These are phyloP conservation scores for Seiridium cupressi DNA, from an alignment of 2,329 filamentous ascomycete genomes.

Conservation along the genomic window DNA sequence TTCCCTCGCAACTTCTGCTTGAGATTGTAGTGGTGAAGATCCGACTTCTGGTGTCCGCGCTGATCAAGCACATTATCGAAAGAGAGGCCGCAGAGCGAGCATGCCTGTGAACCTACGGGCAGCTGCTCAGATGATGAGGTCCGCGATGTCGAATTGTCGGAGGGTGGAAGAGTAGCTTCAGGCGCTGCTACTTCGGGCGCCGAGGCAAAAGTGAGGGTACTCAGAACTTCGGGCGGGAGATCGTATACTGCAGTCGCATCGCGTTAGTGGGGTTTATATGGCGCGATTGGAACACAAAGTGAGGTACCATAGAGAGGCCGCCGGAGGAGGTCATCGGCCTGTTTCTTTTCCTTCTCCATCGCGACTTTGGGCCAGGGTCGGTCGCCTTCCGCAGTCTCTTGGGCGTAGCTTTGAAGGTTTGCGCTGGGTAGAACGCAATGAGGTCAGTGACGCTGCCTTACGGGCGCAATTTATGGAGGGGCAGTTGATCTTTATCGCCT, in stretches of 20 bases:
- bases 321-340: conserved; percentile 43
- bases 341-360: conserved; percentile 36
- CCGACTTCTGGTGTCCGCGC: conserved; percentile 80
- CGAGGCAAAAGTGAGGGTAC: conserved; percentile 61
- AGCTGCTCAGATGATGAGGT: conserved; percentile 34
- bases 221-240: conserved; percentile 71
- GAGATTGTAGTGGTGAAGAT: conserved; percentile 90
- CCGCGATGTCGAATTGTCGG: conserved; percentile 19
- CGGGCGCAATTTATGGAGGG: not conserved
- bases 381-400: too few species aligned
- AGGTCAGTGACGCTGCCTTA: not conserved
- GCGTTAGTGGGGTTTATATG: conserved; percentile 14
- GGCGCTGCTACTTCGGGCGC: conserved; percentile 29
- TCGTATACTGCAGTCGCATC: conserved; percentile 66
- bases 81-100: conserved; percentile 72
- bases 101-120: conserved; percentile 66
- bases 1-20: conserved; percentile 83
- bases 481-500: not conserved
- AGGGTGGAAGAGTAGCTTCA: conserved; percentile 7
- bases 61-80: conserved; percentile 79
- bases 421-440: not conserved
- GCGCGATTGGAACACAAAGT: not conserved
- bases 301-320: conserved; percentile 50
- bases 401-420: not conserved
- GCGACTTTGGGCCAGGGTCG: not conserved